Conservation (phyloP, 768 basidiomycete species). For the Tylopilus felleus region DNA sequence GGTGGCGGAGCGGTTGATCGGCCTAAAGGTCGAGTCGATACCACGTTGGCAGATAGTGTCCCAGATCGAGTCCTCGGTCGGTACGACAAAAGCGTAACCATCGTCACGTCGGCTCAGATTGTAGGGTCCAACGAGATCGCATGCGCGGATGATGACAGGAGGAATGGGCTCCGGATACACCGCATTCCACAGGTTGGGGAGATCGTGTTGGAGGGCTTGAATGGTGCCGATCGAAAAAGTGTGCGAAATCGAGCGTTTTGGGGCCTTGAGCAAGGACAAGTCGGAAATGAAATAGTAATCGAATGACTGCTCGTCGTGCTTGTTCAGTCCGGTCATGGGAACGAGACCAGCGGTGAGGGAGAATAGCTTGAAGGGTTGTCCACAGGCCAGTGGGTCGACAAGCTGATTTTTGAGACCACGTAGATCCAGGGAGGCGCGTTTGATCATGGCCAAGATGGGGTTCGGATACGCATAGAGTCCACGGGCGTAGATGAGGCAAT, state of each 20-base stretch:
- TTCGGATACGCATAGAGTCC: slow-evolving; percentile 10
- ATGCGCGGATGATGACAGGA: slow-evolving; percentile 14
- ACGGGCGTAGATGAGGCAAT: neutral
- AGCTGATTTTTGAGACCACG: neutral
- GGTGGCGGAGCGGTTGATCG: neutral
- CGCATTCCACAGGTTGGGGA: slow-evolving; percentile 3
- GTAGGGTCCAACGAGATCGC: slow-evolving; percentile 14
- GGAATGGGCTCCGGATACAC: slow-evolving; percentile 23
- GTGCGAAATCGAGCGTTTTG: neutral
- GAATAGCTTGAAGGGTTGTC: slow-evolving; percentile 2
- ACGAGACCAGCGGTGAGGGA: neutral
- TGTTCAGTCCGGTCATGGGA: slow-evolving; percentile 4
- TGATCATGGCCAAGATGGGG: slow-evolving; percentile 12
- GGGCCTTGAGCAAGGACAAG: neutral
- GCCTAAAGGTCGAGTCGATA: slow-evolving; percentile 8
- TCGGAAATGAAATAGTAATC: slow-evolving; percentile 6
- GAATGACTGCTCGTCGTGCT: slow-evolving; percentile 1
- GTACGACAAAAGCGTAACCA: slow-evolving; percentile 9
- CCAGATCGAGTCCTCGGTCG: slow-evolving; percentile 15
- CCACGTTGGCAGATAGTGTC: slow-evolving; percentile 9
- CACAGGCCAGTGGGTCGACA: neutral
- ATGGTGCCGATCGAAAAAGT: slow-evolving; percentile 11
- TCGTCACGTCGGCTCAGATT: neutral
- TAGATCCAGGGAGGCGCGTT: slow-evolving; percentile 5
- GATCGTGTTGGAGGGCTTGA: slow-evolving; percentile 6